Conservation (phyloP, 257 asterid species). For the Scutellaria minor region DNA sequence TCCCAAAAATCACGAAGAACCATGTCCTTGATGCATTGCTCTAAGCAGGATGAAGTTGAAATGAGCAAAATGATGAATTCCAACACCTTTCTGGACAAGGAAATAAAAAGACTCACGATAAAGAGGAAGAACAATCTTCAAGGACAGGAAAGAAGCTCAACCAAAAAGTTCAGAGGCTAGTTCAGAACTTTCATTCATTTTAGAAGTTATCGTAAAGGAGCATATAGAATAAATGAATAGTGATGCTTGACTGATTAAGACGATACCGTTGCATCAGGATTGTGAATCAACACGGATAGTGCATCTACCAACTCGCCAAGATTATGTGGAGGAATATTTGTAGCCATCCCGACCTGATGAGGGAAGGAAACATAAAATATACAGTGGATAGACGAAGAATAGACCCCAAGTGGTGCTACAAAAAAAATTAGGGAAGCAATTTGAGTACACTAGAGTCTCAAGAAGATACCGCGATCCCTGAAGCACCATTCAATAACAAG, state of each 20-base stretch:
- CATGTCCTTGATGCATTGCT: constrained; percentile 11
- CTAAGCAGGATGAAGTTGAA: constrained; percentile 24
- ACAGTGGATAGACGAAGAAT: not conserved
- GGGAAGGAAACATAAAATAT: constrained; percentile 24
- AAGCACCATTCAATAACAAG: constrained; percentile 88
- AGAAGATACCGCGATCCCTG: constrained; percentile 92
- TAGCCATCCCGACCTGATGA: constrained; percentile 98
- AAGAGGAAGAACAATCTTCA: constrained; percentile 25
- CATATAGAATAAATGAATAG: constrained; percentile 3
- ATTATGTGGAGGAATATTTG: constrained; percentile 98
- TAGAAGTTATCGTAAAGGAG: constrained; percentile 19
- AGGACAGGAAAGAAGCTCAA: constrained; percentile 1
- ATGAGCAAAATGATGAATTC: constrained; percentile 9
- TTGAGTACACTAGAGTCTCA: constrained; percentile 28
- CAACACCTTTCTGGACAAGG: constrained; percentile 5
- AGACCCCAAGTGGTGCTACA: constrained; percentile 8
- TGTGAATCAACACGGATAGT: constrained; percentile 79
- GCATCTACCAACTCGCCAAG: constrained; percentile 99
- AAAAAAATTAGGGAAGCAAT: constrained; percentile 17
- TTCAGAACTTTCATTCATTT: constrained; percentile 20
- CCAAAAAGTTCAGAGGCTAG: constrained; percentile 25
- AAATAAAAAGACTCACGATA: constrained; percentile 22
- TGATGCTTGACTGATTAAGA: constrained; percentile 34
- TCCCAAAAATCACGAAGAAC: constrained; percentile 17
- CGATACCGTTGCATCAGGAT: constrained; percentile 95